These are phyloP conservation scores for Crithidia acanthocephali DNA, from an alignment of 208 protist species.

Conservation along the genomic window DNA sequence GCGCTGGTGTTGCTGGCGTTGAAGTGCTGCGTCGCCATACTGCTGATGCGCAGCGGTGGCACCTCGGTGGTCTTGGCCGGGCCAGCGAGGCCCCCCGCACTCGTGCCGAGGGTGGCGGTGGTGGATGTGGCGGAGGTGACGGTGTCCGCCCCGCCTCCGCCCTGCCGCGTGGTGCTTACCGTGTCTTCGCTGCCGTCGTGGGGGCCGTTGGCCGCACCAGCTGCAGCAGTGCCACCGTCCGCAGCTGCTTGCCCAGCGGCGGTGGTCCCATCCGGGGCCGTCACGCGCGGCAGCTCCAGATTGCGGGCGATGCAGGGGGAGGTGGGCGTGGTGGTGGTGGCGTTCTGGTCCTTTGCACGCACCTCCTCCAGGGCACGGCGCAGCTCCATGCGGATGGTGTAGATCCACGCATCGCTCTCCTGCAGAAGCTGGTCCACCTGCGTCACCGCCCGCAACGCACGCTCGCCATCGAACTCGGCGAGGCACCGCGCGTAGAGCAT, in stretches of 20 bases:
- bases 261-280: background rate
- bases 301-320: conserved; percentile 8
- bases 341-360: conserved; percentile 17
- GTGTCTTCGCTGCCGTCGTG: conserved; percentile 15
- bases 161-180: background rate
- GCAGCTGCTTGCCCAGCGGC: too few species aligned
- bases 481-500: conserved; percentile 84
- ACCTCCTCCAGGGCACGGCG: conserved; percentile 24
- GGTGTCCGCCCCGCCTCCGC: conserved; percentile 4
- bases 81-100: too few species aligned
- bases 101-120: background rate
- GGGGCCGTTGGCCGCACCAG: too few species aligned
- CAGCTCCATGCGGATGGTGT: conserved; percentile 34
- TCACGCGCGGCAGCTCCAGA: conserved; percentile 16
- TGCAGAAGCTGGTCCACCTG: conserved; percentile 44
- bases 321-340: background rate
- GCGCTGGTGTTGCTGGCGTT: background rate
- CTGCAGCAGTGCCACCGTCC: background rate
- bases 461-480: conserved; percentile 76
- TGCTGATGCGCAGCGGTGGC: conserved; percentile 23
- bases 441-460: conserved; percentile 54
- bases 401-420: conserved; percentile 68
- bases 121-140: background rate
- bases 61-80: conserved; percentile 23
- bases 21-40: background rate